Evolutionary conservation across 192 early-diverging fungal species (phyloP).

Genomic region (Umbelopsis sp.): DNA sequence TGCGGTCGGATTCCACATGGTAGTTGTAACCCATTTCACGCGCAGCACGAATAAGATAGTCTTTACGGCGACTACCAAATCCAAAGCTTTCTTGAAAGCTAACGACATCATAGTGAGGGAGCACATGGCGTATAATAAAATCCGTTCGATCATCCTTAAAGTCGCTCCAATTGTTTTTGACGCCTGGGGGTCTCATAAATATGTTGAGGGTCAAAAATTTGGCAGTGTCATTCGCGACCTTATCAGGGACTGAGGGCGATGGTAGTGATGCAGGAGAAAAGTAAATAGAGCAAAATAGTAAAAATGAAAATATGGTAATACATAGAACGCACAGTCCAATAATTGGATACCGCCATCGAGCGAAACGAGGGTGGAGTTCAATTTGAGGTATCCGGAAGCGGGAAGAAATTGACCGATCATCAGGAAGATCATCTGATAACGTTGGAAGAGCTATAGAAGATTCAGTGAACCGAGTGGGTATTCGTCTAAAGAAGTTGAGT

Average conservation of each 20-base stretch:
- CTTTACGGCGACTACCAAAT: constrained; percentile 64
- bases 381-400: constrained; percentile 1
- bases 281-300: constrained; percentile 33
- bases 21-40: constrained; percentile 67
- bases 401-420: background rate
- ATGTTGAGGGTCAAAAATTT: constrained; percentile 70
- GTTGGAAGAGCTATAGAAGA: constrained; percentile 3
- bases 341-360: constrained; percentile 14
- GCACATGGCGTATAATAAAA: constrained; percentile 64
- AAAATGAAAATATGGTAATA: constrained; percentile 21
- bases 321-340: constrained; percentile 10
- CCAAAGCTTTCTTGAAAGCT: constrained; percentile 84
- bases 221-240: constrained; percentile 27
- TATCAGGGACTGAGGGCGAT: constrained; percentile 34
- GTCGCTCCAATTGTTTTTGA: constrained; percentile 75
- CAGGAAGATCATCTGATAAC: background rate
- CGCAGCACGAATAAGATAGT: constrained; percentile 60
- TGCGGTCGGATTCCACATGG: constrained; percentile 60
- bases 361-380: constrained; percentile 8
- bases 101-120: constrained; percentile 78
- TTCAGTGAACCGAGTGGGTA: constrained; percentile 20
- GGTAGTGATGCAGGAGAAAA: constrained; percentile 32
- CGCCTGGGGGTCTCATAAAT: constrained; percentile 70
- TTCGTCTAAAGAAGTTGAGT: constrained; percentile 36
- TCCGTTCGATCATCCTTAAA: constrained; percentile 79